These are phyloP conservation scores for Spergularia marina DNA, from an alignment of 148 eudicot species.

Conservation along the genomic window DNA sequence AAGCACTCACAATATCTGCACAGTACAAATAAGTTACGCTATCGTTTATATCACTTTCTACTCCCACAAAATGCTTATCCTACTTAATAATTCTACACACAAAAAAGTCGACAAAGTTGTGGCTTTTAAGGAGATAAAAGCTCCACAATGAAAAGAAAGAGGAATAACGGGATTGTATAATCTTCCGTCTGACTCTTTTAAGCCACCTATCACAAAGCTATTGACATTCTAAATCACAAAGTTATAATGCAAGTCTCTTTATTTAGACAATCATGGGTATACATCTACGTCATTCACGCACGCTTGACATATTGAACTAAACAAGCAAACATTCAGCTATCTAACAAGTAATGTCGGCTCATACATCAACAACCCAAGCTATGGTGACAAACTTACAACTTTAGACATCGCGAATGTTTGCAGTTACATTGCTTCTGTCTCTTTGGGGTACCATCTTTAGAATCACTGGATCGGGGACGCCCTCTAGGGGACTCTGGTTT, in stretches of 20 bases:
- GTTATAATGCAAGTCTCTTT: neutral
- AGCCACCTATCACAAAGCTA: neutral
- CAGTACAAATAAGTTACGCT: conserved; percentile 22
- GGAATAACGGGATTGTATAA: neutral
- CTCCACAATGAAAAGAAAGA: neutral
- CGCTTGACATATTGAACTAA: neutral
- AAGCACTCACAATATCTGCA: conserved; percentile 98
- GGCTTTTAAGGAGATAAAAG: too few relatives aligned
- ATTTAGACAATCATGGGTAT: neutral
- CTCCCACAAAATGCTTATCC: neutral
- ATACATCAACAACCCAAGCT: neutral
- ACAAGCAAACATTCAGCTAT: neutral
- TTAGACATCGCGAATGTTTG: conserved; percentile 92
- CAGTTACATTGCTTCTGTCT: conserved; percentile 97
- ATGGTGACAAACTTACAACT: conserved; percentile 64
- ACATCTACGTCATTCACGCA: conserved; percentile 9
- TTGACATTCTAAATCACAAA: neutral
- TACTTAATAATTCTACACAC: neutral
- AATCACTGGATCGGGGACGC: conserved; percentile 63
- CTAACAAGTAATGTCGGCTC: neutral
- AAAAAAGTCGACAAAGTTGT: neutral
- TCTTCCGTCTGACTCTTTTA: neutral
- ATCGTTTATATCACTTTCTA: neutral
- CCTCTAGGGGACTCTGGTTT: conserved; percentile 86
- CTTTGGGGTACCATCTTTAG: conserved; percentile 93